Percentiles rank a stretch among this genome's conserved stretches.
Evolutionary conservation across 441 rosid species (phyloP).

Genomic region (Eutrema salsugineum): DNA sequence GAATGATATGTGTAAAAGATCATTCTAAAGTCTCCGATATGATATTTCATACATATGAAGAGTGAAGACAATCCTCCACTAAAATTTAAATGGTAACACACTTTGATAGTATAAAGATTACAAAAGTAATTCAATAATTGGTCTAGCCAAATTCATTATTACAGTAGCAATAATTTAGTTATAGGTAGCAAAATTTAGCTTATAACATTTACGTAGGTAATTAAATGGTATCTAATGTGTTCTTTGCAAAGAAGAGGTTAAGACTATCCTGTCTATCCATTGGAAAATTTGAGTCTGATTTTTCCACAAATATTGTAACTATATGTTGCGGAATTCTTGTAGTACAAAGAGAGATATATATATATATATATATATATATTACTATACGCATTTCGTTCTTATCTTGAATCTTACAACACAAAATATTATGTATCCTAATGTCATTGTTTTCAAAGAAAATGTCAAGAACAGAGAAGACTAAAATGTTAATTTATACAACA

Average conservation of each 20-base stretch:
- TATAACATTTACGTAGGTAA: not conserved
- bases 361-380: not conserved
- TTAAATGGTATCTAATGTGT: not conserved
- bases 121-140: not conserved
- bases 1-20: not conserved
- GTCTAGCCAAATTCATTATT: not conserved
- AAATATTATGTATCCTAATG: not conserved
- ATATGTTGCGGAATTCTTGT: too few species aligned
- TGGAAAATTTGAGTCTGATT: not conserved
- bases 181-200: not conserved
- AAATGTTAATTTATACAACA: not conserved
- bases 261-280: not conserved
- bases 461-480: not conserved
- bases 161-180: not conserved
- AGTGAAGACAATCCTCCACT: not conserved
- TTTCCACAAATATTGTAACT: not conserved
- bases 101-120: not conserved
- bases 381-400: not conserved
- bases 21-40: not conserved
- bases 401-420: too few species aligned
- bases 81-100: not conserved
- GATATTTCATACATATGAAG: not conserved
- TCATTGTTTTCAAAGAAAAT: not conserved
- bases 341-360: not conserved
- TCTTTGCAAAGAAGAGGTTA: not conserved